Evolutionary conservation across 2,329 filamentous ascomycete genomes (phyloP).

Genomic region (Phaeomoniella chlamydospora): DNA sequence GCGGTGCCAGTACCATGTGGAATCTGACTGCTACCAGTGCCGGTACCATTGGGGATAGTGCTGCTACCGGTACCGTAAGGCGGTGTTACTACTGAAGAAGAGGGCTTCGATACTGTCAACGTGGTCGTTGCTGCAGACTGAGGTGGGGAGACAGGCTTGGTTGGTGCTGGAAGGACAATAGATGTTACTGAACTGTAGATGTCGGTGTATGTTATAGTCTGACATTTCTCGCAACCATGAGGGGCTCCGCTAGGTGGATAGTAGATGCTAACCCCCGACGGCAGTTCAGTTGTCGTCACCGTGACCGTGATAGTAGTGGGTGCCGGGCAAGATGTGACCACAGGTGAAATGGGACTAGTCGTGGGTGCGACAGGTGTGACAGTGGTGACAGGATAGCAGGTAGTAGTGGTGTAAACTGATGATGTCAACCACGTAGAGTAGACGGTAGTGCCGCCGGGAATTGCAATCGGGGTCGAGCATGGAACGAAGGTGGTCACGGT

Average conservation of each 20-base stretch:
- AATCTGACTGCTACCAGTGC: too few species aligned
- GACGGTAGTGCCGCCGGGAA: slow-evolving; percentile 14
- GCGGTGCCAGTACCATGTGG: not conserved
- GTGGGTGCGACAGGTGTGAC: slow-evolving; percentile 3
- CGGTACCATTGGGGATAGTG: not conserved
- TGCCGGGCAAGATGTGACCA: slow-evolving; percentile 2
- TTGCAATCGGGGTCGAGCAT: slow-evolving; percentile 17
- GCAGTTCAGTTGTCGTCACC: slow-evolving; percentile 6
- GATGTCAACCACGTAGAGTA: slow-evolving; percentile 19
- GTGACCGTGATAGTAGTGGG: slow-evolving; percentile 6
- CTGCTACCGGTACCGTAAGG: not conserved
- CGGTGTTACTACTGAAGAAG: too few species aligned
- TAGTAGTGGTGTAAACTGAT: slow-evolving; percentile 15
- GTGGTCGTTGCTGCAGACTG: not conserved
- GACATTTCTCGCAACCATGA: slow-evolving; percentile 10
- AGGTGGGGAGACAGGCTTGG: not conserved
- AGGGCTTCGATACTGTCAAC: too few species aligned
- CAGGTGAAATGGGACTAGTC: slow-evolving; percentile 5
- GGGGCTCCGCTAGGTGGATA: slow-evolving; percentile 3
- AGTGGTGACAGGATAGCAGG: slow-evolving; percentile 13
- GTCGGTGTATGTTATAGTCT: slow-evolving; percentile 15
- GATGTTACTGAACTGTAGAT: slow-evolving; percentile 12
- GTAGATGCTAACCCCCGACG: slow-evolving; percentile 1
- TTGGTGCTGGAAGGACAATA: slow-evolving; percentile 12
- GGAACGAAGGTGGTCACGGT: slow-evolving; percentile 18